Evolutionary conservation across 192 early-diverging fungal species (phyloP), one percentile per base, ranked within the genome.

Genomic region (Coemansia sp.): DNA sequence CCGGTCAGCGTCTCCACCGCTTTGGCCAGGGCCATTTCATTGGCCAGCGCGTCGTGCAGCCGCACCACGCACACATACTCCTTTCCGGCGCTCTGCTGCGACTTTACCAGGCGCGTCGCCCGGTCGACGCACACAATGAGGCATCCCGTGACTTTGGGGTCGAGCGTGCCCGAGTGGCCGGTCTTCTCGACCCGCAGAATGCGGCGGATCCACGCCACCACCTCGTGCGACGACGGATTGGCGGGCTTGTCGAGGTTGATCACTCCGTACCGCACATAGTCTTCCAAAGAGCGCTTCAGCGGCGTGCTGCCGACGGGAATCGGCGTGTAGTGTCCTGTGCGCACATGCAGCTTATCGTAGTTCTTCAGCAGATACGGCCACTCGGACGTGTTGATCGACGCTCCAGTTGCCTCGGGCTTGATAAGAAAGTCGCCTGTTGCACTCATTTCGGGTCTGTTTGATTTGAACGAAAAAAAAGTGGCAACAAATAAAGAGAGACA

Each of bases 201-300:
- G 62, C 95, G 91, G 38, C 93, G 88, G 76, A 99, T 95, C 97
- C 97, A 99, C 58, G 97, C 97, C 55, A 99, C 97, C 21, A 99
- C 97, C 83, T 99, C 97, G 86, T 99, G 97, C 50, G 97, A 99
- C 56, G 95, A 98, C 56, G 97, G 97, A 85, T 99, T 99, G 31
- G 97, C 89, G 34, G 97, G 97, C 85, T 99, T 99, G 86, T 99
- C 97, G 64, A 99, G 86, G 85, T 99, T 99, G 83, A 99, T 99
- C 52, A 96, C 90, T 74, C 97, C 97, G 85, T 97, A 99, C 80
- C 89, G 86, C 64, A 99, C 81, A 73, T 99, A 97, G 68, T 93
- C 88, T 26, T 86, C 73, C 69, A 99, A 85, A 57, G 89, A 85
- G 74, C 97, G 93, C 83, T 94, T 94, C 73, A 99, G 84, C 17